These are phyloP conservation scores for Talaromyces thailandensis DNA, from an alignment of 495 filamentous ascomycete species.

Conservation along the genomic window DNA sequence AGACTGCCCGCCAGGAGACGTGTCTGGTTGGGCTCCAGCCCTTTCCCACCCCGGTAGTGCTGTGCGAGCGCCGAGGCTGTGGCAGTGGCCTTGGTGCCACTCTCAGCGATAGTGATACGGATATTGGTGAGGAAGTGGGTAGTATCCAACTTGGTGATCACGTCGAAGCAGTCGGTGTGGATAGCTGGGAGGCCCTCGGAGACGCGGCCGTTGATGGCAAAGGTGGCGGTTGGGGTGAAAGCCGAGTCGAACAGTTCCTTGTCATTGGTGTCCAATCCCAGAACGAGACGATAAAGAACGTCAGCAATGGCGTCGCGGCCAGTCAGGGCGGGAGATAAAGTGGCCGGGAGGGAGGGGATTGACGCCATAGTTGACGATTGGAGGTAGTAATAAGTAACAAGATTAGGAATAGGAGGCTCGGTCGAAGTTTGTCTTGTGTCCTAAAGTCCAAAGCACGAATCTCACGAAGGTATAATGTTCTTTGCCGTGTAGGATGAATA, in stretches of 20 bases:
- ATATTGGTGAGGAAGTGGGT: constrained; percentile 24
- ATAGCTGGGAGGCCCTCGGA: constrained; percentile 14
- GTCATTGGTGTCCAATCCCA: constrained; percentile 20
- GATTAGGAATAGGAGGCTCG: background rate
- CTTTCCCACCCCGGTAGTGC: constrained; percentile 17
- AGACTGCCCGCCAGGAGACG: constrained; percentile 11
- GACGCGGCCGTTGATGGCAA: constrained; percentile 13
- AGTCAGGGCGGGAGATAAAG: background rate
- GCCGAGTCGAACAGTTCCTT: constrained; percentile 17
- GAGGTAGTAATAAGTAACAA: background rate
- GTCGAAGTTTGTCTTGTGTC: background rate
- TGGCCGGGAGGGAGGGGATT: background rate
- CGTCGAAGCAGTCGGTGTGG: constrained; percentile 9
- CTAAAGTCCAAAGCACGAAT: background rate
- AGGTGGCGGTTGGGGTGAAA: constrained; percentile 5
- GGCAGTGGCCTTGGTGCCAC: constrained; percentile 10
- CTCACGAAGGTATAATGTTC: background rate
- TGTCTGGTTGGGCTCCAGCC: constrained; percentile 8
- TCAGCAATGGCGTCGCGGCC: constrained; percentile 23
- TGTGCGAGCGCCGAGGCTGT: constrained; percentile 18
- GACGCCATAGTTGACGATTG: background rate
- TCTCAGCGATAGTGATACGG: constrained; percentile 17
- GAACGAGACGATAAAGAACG: constrained; percentile 17
- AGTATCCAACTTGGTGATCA: constrained; percentile 19
- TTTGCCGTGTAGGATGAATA: background rate